Conservation (phyloP, 495 filamentous ascomycete species). For the Letharia lupina region DNA sequence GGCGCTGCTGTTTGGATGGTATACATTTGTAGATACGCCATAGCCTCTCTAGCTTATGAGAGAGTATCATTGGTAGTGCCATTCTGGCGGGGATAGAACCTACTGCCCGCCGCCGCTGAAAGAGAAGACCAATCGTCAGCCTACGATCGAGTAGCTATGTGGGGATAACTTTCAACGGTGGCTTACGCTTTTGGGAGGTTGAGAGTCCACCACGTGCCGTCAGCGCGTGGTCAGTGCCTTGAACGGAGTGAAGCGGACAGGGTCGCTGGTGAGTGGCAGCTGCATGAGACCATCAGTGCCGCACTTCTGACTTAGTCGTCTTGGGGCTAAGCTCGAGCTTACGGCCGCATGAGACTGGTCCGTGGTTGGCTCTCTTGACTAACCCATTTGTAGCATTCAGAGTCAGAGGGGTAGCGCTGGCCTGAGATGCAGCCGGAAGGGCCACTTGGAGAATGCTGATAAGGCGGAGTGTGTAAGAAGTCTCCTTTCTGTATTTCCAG, state of each 20-base stretch:
- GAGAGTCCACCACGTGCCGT: background rate
- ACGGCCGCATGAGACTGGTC: constrained; percentile 8
- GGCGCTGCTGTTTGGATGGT: no score
- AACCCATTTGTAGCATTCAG: background rate
- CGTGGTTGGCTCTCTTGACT: background rate
- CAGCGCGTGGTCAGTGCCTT: background rate
- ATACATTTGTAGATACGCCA: no score
- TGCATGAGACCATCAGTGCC: background rate
- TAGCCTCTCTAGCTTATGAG: no score
- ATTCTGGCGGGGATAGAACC: background rate
- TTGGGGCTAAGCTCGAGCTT: background rate
- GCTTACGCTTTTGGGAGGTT: background rate
- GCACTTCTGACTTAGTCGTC: background rate
- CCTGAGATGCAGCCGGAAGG: background rate
- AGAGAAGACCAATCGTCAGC: background rate
- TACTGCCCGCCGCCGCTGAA: background rate
- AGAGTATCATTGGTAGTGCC: background rate
- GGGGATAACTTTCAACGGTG: background rate
- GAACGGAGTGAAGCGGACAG: constrained; percentile 3
- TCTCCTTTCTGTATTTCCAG: background rate
- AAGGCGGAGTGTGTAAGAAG: background rate
- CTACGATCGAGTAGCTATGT: background rate
- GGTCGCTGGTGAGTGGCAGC: constrained; percentile 1
- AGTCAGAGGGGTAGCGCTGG: background rate
- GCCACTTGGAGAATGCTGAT: background rate